phyloP scores from a whole-genome alignment of 1,284 basidiomycete genomes.

The Rhodotorula sp. region DNA sequence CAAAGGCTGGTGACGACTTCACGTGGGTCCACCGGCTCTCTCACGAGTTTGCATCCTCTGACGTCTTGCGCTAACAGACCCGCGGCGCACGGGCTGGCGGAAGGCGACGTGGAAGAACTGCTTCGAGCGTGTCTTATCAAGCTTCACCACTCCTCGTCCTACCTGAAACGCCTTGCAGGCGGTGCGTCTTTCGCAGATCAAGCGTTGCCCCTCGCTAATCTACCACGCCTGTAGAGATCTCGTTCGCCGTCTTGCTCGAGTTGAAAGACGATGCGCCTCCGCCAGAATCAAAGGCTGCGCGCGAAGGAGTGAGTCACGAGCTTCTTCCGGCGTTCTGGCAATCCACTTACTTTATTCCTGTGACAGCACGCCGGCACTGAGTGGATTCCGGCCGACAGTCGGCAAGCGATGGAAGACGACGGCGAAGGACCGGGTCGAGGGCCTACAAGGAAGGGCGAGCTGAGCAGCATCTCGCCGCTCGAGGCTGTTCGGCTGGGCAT shows the following conservation, averaged over 20 bases:
- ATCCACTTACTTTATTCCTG: not conserved
- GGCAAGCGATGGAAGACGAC: constrained; percentile 13
- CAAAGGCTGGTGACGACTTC: constrained; percentile 56
- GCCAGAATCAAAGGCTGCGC: constrained; percentile 52
- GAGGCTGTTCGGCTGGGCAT: constrained; percentile 18
- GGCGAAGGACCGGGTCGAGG: constrained; percentile 8
- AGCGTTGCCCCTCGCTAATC: constrained; percentile 3
- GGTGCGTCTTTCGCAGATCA: constrained; percentile 49
- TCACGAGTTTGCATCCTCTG: constrained; percentile 28
- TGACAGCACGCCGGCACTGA: constrained; percentile 61
- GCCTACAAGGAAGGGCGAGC: not conserved
- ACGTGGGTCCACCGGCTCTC: constrained; percentile 32
- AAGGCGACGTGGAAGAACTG: constrained; percentile 66
- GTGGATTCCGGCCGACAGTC: constrained; percentile 68
- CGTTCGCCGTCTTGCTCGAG: constrained; percentile 80
- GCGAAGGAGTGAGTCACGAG: constrained; percentile 52
- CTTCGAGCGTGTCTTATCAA: constrained; percentile 83
- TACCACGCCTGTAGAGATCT: constrained; percentile 62
- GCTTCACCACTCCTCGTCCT: constrained; percentile 73
- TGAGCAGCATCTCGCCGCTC: constrained; percentile 22
- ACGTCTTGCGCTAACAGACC: constrained; percentile 48
- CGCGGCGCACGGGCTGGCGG: constrained; percentile 61
- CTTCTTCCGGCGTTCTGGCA: not conserved
- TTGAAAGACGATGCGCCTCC: constrained; percentile 68
- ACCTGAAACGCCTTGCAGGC: constrained; percentile 54